phyloP scores from a whole-genome alignment of 768 basidiomycete genomes.

The Lactifluus rugatus region DNA sequence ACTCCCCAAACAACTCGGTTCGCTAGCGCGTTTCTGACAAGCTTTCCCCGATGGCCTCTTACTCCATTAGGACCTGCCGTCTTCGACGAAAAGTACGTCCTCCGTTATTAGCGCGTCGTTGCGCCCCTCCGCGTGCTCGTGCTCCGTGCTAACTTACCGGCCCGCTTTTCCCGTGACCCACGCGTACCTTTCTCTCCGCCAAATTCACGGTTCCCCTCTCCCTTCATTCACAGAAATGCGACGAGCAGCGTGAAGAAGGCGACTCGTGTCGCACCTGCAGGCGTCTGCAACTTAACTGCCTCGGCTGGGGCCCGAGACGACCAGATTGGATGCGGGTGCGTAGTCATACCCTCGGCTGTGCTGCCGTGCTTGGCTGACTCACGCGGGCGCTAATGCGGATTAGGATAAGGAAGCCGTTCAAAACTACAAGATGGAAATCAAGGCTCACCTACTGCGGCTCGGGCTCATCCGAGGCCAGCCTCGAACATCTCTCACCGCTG shows the following conservation, averaged over 20 bases:
- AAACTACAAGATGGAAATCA: constrained; percentile 75
- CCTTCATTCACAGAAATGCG: constrained; percentile 58
- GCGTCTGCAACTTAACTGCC: constrained; percentile 69
- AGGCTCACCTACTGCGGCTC: constrained; percentile 64
- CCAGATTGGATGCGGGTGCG: constrained; percentile 86
- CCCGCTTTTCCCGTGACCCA: constrained; percentile 12
- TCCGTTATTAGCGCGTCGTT: constrained; percentile 2
- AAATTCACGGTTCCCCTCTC: constrained; percentile 22
- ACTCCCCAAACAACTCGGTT: background rate
- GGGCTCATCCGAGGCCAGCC: constrained; percentile 80
- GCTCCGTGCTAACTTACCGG: constrained; percentile 14
- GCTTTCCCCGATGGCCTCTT: background rate
- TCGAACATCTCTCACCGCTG: constrained; percentile 40
- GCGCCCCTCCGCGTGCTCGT: background rate
- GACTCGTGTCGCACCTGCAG: constrained; percentile 76
- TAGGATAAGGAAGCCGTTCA: constrained; percentile 80
- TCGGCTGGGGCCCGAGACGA: constrained; percentile 76
- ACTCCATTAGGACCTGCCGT: constrained; percentile 60
- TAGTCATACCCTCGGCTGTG: background rate
- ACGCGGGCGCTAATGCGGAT: constrained; percentile 18
- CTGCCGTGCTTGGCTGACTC: constrained; percentile 13
- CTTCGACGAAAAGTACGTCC: constrained; percentile 64
- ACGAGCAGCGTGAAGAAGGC: constrained; percentile 65
- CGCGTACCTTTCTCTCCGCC: constrained; percentile 9
- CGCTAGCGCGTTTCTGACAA: background rate